Conservation (phyloP, 257 asterid species). For the Solanum medicagineum region DNA sequence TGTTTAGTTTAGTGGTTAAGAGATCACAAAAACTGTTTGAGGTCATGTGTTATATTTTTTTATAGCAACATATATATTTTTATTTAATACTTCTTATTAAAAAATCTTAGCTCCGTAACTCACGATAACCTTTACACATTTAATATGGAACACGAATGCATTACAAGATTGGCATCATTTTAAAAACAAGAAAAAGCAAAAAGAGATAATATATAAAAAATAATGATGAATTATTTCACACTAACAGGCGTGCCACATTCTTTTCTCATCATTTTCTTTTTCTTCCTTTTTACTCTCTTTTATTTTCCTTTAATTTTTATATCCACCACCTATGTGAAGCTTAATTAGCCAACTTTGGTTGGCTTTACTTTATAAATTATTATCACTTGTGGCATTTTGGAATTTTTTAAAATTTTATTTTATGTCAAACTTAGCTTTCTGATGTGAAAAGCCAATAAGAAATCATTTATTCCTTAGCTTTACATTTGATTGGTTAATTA, state of each 20-base stretch:
- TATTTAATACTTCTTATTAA: too few relatives aligned
- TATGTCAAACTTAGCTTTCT: neutral
- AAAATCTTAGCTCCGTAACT: neutral
- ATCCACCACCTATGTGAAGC: neutral
- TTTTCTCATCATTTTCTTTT: neutral
- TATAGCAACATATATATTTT: too few relatives aligned
- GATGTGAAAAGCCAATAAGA: neutral
- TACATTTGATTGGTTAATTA: too few relatives aligned
- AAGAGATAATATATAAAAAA: neutral
- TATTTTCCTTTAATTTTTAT: neutral
- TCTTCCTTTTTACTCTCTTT: neutral
- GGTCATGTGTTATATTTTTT: too few relatives aligned
- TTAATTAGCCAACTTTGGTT: neutral
- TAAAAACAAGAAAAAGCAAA: neutral
- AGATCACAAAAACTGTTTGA: too few relatives aligned
- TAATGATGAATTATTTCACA: conserved; percentile 2
- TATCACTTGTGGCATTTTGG: neutral
- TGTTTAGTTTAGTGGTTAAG: too few relatives aligned
- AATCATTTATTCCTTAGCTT: too few relatives aligned
- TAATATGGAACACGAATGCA: conserved; percentile 1
- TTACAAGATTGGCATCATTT: neutral
- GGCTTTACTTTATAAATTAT: neutral
- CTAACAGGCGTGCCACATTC: conserved; percentile 10
- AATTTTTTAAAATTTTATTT: neutral
- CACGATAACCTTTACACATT: neutral